Conservation (phyloP, 2,329 filamentous ascomycete genomes). For the Zymoseptoria brevis region DNA sequence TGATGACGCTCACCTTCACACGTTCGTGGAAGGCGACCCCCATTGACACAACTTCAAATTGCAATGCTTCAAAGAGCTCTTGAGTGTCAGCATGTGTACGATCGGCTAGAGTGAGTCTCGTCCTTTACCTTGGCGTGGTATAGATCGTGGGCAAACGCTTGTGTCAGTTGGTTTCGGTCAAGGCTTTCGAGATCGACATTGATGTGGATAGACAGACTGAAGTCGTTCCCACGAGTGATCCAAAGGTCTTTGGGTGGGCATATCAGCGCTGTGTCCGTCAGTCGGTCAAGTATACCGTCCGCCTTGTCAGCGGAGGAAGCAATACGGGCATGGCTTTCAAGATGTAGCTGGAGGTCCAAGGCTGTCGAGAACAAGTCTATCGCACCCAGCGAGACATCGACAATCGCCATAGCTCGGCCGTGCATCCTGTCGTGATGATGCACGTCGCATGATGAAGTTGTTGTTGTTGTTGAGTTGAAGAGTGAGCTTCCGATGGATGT, state of each 20-base stretch:
- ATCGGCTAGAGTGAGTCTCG: background rate
- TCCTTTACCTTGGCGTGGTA: constrained; percentile 5
- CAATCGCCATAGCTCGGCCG: background rate
- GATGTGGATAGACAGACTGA: constrained; percentile 24
- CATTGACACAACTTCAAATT: constrained; percentile 6
- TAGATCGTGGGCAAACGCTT: constrained; percentile 5
- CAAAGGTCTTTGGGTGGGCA: constrained; percentile 18
- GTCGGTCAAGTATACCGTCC: constrained; percentile 2
- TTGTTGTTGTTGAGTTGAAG: background rate
- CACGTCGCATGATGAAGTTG: background rate
- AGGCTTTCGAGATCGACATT: background rate
- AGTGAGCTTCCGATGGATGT: no score
- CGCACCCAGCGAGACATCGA: constrained; percentile 2
- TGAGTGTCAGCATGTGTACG: background rate
- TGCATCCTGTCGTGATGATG: background rate
- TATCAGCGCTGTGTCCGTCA: constrained; percentile 6
- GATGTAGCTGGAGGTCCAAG: constrained; percentile 12
- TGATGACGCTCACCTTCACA: constrained; percentile 2
- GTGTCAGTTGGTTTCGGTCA: constrained; percentile 1
- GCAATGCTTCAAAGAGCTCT: constrained; percentile 18
- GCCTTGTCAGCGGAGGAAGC: constrained; percentile 13
- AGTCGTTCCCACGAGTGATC: constrained; percentile 27
- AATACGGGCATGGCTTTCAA: constrained; percentile 16
- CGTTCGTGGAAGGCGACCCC: constrained; percentile 8
- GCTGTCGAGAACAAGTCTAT: constrained; percentile 15